Percentiles rank a stretch among this genome's conserved stretches.
Evolutionary conservation across 108 stramenopile genomes (phyloP).

Genomic region (Fragilariopsis cylindrus): DNA sequence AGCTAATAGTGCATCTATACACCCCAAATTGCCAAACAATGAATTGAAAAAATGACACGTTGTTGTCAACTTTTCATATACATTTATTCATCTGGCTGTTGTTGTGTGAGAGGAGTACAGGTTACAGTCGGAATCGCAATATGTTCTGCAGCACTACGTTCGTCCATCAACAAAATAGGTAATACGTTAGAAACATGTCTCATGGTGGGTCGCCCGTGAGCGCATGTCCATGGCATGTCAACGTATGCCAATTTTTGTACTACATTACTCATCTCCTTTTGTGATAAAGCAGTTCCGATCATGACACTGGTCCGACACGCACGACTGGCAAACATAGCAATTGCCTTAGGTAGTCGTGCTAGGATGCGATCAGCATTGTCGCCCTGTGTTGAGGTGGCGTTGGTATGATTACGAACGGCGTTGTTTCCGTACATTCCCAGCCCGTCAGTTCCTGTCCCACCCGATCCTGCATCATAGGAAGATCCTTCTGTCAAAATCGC

Average conservation of each 20-base stretch:
- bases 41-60: no score
- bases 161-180: slow-evolving; percentile 53
- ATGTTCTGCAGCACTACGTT: slow-evolving; percentile 35
- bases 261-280: slow-evolving; percentile 80
- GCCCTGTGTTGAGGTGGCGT: slow-evolving; percentile 8
- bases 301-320: slow-evolving; percentile 93
- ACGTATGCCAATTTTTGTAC: slow-evolving; percentile 80
- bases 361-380: slow-evolving; percentile 35
- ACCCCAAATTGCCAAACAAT: no score
- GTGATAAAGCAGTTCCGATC: slow-evolving; percentile 92
- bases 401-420: slow-evolving; percentile 79
- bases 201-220: slow-evolving; percentile 90
- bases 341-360: slow-evolving; percentile 89
- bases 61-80: no score
- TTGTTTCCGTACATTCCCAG: slow-evolving; percentile 73
- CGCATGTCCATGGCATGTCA: slow-evolving; percentile 94
- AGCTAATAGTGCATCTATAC: no score
- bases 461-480: slow-evolving; percentile 56
- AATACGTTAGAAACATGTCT: slow-evolving; percentile 75
- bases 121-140: slow-evolving; percentile 48
- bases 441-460: slow-evolving; percentile 78
- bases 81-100: background rate
- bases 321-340: slow-evolving; percentile 95
- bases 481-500: slow-evolving; percentile 79
- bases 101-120: slow-evolving; percentile 26